Percentiles rank a stretch among this genome's conserved stretches.
phyloP scores from a whole-genome alignment of 345 rosid species.

The Excoecaria agallocha region DNA sequence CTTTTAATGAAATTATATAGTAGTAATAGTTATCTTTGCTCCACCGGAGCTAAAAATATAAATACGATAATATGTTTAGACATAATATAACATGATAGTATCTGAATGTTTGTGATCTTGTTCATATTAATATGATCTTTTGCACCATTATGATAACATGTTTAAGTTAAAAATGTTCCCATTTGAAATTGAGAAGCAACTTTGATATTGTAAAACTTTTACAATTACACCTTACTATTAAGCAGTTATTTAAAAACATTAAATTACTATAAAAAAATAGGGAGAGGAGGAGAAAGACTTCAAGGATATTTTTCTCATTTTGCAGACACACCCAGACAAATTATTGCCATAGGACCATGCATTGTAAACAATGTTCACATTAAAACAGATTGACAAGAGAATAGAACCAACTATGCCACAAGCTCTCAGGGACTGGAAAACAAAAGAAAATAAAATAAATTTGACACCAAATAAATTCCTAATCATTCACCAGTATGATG shows the following conservation, averaged over 20 bases:
- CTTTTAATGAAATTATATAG: too few relatives aligned
- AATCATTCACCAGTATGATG: neutral
- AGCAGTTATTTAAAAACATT: too few relatives aligned
- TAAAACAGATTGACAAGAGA: neutral
- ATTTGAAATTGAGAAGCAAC: neutral
- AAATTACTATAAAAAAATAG: neutral
- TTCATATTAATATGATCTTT: neutral
- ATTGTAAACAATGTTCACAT: too few relatives aligned
- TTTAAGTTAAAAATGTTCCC: neutral
- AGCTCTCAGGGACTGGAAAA: neutral
- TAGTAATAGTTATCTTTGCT: too few relatives aligned
- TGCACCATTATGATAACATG: neutral
- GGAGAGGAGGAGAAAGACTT: neutral
- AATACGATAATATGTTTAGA: too few relatives aligned
- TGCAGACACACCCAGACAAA: neutral
- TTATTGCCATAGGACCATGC: neutral
- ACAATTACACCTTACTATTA: neutral
- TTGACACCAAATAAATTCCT: neutral
- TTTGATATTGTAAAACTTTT: neutral
- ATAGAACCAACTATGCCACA: neutral
- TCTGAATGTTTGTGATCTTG: neutral
- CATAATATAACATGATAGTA: too few relatives aligned
- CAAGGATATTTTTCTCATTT: neutral
- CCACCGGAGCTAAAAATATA: too few relatives aligned
- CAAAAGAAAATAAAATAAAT: constrained; percentile 3